Evolutionary conservation across 2,329 filamentous ascomycete species (phyloP), one percentile per base, ranked within the genome.

Genomic region (Aspergillus ruber): DNA sequence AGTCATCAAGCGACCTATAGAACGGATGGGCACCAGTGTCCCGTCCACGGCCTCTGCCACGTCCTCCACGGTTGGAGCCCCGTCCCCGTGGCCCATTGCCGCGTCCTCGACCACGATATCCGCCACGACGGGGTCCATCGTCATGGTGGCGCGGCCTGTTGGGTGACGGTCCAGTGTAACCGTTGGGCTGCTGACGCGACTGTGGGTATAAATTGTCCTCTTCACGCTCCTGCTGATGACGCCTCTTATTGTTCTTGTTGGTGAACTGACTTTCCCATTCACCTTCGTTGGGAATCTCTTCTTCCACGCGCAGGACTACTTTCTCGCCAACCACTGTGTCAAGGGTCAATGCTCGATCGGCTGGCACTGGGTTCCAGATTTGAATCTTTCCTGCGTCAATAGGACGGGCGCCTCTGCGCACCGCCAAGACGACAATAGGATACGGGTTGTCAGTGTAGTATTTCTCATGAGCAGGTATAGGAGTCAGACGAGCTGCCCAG

Each of bases 271-370:
- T 80, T 56, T 86, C 82, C 60, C 82, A 83, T 52, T 82, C 78
- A 52, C 80, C 81, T 58, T 86, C 82, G 20, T 71, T 67, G 2
- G 73, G 70, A 44, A 82, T 66, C 72, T 91, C 87, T 45, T 83
- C 76, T 65, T 95, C 89, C 42, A 97, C 84, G 1, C 86, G 80
- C 44, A 97, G 70, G 53, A 93, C 76, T 13, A 88, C 81, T 71
- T 94, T 95, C 70, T 97, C 90, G 15, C 86, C 86, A 1, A 97
- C 88, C 0, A 81, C 82, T 1, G 86, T 90, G 53, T 94, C 88
- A 59, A 97, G 90, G 5, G 82, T 77, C 60, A 90, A 82, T 0
- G 82, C 77, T 59, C 86, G 81, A 6, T 89, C 83, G 4, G 80
- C 73, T 0, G 85, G 71, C 3, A 95, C 77, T 4, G 88, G 82